Conservation (phyloP, 2,329 filamentous ascomycete species). For the Apiospora aurea region DNA sequence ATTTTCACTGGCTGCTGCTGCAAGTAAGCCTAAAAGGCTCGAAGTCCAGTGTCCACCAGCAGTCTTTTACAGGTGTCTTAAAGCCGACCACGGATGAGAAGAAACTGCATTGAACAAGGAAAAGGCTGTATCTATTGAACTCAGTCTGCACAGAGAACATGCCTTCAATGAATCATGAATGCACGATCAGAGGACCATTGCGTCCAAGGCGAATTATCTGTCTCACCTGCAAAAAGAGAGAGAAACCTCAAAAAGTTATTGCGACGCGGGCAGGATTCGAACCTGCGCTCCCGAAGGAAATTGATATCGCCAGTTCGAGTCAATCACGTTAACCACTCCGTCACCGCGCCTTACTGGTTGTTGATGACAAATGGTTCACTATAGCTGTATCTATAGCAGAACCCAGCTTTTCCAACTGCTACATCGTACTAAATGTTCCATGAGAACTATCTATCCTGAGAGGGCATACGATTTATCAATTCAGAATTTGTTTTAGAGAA, state of each 20-base stretch:
- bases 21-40: not conserved
- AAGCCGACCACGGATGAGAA: not conserved
- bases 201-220: not conserved
- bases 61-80: not conserved
- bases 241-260: conserved; percentile 22
- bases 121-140: not conserved
- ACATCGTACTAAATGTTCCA: not conserved
- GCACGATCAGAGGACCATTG: too few species aligned
- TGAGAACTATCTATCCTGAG: not conserved
- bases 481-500: not conserved
- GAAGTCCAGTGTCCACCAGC: not conserved
- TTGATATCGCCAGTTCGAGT: conserved; percentile 35
- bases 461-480: not conserved
- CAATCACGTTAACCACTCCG: conserved; percentile 24
- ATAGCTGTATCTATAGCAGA: not conserved
- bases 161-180: too few species aligned
- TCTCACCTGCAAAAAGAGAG: not conserved
- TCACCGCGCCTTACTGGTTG: not conserved
- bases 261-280: conserved; percentile 39
- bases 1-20: conserved; percentile 1
- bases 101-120: not conserved
- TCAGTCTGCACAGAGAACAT: not conserved
- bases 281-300: conserved; percentile 39
- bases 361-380: not conserved
- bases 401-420: not conserved